Conservation (phyloP, 208 protist species). For the Angomonas deanei region DNA sequence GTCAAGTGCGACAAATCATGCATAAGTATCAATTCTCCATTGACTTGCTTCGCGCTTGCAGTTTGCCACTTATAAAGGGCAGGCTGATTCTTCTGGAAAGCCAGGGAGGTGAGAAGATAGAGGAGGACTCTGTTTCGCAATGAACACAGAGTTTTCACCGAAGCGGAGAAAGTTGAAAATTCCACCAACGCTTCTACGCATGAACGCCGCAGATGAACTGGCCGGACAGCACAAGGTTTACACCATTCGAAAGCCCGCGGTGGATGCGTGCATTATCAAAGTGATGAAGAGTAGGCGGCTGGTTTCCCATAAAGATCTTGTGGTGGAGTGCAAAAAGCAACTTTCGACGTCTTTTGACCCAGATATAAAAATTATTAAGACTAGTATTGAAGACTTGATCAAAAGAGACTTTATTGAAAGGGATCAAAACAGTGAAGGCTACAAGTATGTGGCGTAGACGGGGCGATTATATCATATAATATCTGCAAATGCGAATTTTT, state of each 20-base stretch:
- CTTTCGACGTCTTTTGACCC: slow-evolving; percentile 52
- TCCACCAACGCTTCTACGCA: slow-evolving; percentile 28
- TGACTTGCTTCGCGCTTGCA: slow-evolving; percentile 29
- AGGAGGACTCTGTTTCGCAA: slow-evolving; percentile 7
- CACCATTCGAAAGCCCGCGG: slow-evolving; percentile 36
- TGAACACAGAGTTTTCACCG: slow-evolving; percentile 67
- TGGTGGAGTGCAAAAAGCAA: slow-evolving; percentile 70
- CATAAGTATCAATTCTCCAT: slow-evolving; percentile 15
- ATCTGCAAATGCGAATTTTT: background rate
- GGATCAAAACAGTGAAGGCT: slow-evolving; percentile 41
- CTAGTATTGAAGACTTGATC: slow-evolving; percentile 84
- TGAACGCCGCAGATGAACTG: background rate
- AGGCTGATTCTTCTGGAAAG: slow-evolving; percentile 22
- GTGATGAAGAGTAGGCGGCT: slow-evolving; percentile 80
- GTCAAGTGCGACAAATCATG: background rate
- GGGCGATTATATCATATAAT: no score
- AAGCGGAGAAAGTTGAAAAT: slow-evolving; percentile 49
- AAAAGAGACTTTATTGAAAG: slow-evolving; percentile 76
- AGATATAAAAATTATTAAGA: slow-evolving; percentile 75
- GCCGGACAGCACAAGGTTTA: background rate
- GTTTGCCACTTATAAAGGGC: slow-evolving; percentile 42
- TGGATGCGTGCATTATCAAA: slow-evolving; percentile 80
- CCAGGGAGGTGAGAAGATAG: background rate
- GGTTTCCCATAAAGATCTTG: slow-evolving; percentile 59
- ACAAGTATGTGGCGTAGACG: slow-evolving; percentile 79